phyloP scores from a whole-genome alignment of 2,329 filamentous ascomycete genomes.

The Paraconiothyrium brasiliense region DNA sequence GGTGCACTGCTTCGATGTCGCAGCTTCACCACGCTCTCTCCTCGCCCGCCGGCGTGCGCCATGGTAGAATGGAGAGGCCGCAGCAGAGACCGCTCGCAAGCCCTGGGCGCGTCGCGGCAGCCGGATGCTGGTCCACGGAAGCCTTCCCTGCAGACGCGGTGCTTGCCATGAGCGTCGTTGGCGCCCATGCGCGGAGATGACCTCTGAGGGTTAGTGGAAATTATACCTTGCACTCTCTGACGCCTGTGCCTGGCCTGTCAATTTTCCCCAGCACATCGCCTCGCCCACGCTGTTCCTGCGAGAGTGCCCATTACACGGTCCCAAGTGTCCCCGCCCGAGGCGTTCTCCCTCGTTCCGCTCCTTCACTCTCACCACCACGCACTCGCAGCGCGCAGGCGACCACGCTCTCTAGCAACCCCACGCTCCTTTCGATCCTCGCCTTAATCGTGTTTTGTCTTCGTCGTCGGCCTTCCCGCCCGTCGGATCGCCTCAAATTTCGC shows the following conservation, averaged over 20 bases:
- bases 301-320: conserved; percentile 11
- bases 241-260: conserved; percentile 10
- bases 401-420: conserved; percentile 18
- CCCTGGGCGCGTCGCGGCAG: conserved; percentile 4
- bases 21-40: conserved; percentile 8
- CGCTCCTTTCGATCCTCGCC: conserved; percentile 24
- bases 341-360: conserved; percentile 19
- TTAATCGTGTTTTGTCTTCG: conserved; percentile 29
- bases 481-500: conserved; percentile 19
- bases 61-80: background rate
- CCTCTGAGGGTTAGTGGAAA: conserved; percentile 18
- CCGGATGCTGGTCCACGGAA: background rate
- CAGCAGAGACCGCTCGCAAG: conserved; percentile 2
- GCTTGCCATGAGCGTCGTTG: conserved; percentile 12
- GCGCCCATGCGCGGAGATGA: conserved; percentile 18
- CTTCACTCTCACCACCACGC: conserved; percentile 19
- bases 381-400: conserved; percentile 27
- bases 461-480: conserved; percentile 25
- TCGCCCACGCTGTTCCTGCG: conserved; percentile 9
- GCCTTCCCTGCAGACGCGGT: conserved; percentile 15
- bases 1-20: conserved; percentile 6
- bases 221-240: conserved; percentile 13
- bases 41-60: conserved; percentile 8
- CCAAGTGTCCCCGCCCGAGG: conserved; percentile 8
- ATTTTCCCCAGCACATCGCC: conserved; percentile 16